phyloP scores from a whole-genome alignment of 2,329 filamentous ascomycete species.

The Sclerotinia trifoliorum region DNA sequence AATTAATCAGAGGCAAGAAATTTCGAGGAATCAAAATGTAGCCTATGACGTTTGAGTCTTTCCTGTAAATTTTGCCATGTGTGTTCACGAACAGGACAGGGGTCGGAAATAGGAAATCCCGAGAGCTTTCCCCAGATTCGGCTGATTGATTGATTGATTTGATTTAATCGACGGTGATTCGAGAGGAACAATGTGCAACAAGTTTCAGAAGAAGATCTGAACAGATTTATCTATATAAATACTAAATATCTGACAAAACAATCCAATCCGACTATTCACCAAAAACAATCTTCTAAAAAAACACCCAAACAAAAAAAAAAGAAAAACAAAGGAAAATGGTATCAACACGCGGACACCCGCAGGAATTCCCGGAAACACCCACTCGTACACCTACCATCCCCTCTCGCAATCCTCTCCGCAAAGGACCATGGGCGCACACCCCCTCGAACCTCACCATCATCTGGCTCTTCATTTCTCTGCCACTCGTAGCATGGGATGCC shows the following conservation, averaged over 20 bases:
- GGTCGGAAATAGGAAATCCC: slow-evolving; percentile 19
- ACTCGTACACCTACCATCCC: slow-evolving; percentile 29
- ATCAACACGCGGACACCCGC: slow-evolving; percentile 54
- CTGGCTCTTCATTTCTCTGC: slow-evolving; percentile 63
- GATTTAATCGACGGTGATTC: neutral
- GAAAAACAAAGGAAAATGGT: slow-evolving; percentile 41
- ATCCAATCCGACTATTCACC: neutral
- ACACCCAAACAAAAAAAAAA: neutral
- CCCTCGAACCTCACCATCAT: slow-evolving; percentile 56
- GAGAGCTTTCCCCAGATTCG: slow-evolving; percentile 24
- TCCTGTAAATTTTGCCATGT: slow-evolving; percentile 11
- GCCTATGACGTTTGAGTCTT: slow-evolving; percentile 22
- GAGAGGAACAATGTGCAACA: neutral
- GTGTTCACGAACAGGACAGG: slow-evolving; percentile 6
- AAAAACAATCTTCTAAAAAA: no score
- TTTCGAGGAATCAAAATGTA: slow-evolving; percentile 2
- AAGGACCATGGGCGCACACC: slow-evolving; percentile 54
- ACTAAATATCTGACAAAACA: neutral
- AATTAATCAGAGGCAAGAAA: slow-evolving; percentile 12
- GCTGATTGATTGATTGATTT: slow-evolving; percentile 6
- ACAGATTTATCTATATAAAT: neutral
- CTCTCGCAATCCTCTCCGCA: slow-evolving; percentile 1
- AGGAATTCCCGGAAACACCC: slow-evolving; percentile 46
- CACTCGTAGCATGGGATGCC: slow-evolving; percentile 69
- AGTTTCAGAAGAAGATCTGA: neutral